These are phyloP conservation scores for Bisporella sp. DNA, from an alignment of 2,329 filamentous ascomycete genomes.

Conservation along the genomic window DNA sequence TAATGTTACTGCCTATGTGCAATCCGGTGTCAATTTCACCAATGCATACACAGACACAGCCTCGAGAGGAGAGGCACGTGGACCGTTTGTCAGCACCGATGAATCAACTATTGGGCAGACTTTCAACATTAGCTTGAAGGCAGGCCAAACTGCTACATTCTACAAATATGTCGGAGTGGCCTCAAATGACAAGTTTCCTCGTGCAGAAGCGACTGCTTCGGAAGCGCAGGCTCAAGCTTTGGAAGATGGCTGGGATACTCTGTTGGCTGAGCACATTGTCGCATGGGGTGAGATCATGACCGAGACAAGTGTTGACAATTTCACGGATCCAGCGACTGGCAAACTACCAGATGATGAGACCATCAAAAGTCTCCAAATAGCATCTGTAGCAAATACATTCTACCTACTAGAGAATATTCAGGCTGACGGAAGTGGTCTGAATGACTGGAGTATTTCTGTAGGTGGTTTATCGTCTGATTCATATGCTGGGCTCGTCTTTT, in stretches of 20 bases:
- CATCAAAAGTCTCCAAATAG: constrained; percentile 45
- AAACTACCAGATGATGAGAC: constrained; percentile 52
- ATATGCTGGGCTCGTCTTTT: constrained; percentile 50
- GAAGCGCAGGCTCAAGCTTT: constrained; percentile 44
- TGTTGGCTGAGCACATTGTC: constrained; percentile 47
- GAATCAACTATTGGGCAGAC: constrained; percentile 59
- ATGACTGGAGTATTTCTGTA: constrained; percentile 59
- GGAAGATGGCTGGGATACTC: constrained; percentile 44
- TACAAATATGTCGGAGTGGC: constrained; percentile 64
- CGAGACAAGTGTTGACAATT: constrained; percentile 55
- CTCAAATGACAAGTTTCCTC: constrained; percentile 58
- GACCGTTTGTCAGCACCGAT: constrained; percentile 45
- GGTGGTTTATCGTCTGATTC: constrained; percentile 60
- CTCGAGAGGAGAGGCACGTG: constrained; percentile 17
- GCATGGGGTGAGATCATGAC: constrained; percentile 59
- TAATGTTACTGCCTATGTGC: constrained; percentile 56
- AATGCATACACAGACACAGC: constrained; percentile 30
- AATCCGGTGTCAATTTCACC: constrained; percentile 38
- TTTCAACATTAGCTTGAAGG: constrained; percentile 43
- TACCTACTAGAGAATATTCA: constrained; percentile 45
- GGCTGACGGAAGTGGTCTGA: constrained; percentile 44
- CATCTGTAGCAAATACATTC: constrained; percentile 46
- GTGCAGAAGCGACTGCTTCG: constrained; percentile 48
- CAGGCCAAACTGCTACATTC: constrained; percentile 46
- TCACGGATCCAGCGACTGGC: constrained; percentile 47